Evolutionary conservation across 2,329 filamentous ascomycete species (phyloP), one percentile per base, ranked within the genome.

Genomic region (Whalleya microplaca): DNA sequence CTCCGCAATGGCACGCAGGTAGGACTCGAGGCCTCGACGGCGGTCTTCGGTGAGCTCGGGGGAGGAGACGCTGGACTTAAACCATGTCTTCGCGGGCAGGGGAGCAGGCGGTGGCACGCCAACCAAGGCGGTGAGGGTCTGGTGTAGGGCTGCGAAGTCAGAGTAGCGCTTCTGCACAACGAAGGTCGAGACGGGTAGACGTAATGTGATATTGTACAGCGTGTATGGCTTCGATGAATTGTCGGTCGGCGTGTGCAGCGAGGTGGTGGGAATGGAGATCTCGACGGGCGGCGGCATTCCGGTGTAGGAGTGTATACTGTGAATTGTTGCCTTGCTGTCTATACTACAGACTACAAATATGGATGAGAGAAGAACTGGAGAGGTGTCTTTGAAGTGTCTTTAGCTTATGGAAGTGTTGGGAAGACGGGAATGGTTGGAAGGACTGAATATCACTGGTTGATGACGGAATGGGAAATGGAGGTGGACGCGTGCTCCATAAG

Each of bases 101-200:
- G 88, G 76, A 1, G 79, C 77, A 0, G 91, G 91, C 7, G 91
- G 90, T 19, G 88, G 72, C 20, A 78, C 69, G 65, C 86, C 85
- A 54, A 87, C 82, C 48, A 85, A 77, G 41, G 81, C 76, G 19
- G 80, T 78, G 8, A 96, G 81, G 3, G 82, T 75, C 27, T 78
- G 72, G 75, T 95, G 85, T 16, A 96, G 84, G 45, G 79, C 72
- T 53, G 79, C 77, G 69, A 95, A 95, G 71, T 95, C 91, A 51
- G 87, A 91, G 78, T 94, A 96, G 66, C 91, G 89, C 74, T 93
- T 94, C 68, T 87, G 85, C 4, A 92, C 80, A 62, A 89, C 87
- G 66, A 88, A 90, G 3, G 89, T 89, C 46, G 89, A 86, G 14
- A 94, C 82, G 0, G 91, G 90, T 1, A 92, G 85, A 48, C 89